A percentile compares a stretch with the other conserved stretches of the same genome.
Conservation (phyloP, 495 filamentous ascomycete genomes). For the Aspergillus affinis region DNA sequence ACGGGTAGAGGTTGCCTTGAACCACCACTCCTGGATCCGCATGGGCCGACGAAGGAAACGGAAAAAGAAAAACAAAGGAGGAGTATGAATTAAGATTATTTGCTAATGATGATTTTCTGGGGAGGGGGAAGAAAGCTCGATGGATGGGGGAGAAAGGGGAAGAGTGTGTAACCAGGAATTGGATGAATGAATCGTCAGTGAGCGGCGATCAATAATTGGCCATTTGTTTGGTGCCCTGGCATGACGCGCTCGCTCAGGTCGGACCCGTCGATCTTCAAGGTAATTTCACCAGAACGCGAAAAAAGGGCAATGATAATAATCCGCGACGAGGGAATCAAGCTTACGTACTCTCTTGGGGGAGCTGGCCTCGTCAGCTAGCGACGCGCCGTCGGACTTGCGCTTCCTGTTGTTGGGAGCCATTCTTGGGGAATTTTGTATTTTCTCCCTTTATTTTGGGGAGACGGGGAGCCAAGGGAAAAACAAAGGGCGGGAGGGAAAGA, state of each 20-base stretch:
- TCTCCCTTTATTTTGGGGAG: background rate
- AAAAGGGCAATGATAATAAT: too few species aligned
- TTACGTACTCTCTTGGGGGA: conserved; percentile 28
- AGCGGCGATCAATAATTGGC: conserved; percentile 7
- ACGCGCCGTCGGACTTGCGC: conserved; percentile 29
- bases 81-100: background rate
- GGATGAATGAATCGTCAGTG: conserved; percentile 1
- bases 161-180: background rate
- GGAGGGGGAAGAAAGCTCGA: background rate
- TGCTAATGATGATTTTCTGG: background rate
- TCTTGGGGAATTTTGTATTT: background rate
- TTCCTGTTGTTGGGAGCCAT: conserved; percentile 28
- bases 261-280: conserved; percentile 1
- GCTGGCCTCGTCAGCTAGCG: conserved; percentile 19
- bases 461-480: conserved; percentile 4
- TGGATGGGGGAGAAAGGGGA: background rate
- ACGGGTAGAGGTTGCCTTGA: background rate
- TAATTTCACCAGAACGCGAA: background rate
- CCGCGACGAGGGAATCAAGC: too few species aligned
- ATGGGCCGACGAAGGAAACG: too few species aligned
- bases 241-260: conserved; percentile 11
- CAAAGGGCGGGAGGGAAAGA: background rate
- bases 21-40: too few species aligned
- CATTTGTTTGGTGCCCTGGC: background rate
- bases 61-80: too few species aligned